Evolutionary conservation across 768 basidiomycete genomes (phyloP), one percentile per base, ranked within the genome.

Genomic region (Rubroboletus satanas): DNA sequence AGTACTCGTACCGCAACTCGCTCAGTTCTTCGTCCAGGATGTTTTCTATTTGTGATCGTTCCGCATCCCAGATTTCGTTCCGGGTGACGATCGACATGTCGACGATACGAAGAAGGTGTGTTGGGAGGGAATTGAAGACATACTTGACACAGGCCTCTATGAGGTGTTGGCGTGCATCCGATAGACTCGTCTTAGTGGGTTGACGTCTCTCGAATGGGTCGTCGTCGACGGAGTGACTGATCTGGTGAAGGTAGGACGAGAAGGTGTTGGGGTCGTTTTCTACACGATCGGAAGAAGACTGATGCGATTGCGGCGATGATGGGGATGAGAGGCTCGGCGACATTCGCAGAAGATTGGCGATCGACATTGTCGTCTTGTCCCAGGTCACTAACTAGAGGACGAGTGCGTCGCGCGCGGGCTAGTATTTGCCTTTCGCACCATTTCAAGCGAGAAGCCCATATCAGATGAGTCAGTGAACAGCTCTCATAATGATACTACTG

Each of bases 161-260:
- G 54, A 56, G 55, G 7, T 56, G 37, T 33, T 53, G 50, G 23
- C 56, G 58, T 26, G 50, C 46, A 1, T 48, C 46, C 14, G 57
- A 45, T 10, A 45, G 29, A 26, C 45, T 53, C 7, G 46, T 26
- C 17, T 56, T 53, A 32, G 4, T 35, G 5, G 45, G 46, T n/a
- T 33, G 56, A 1, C 45, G 55, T 42, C 26, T 44, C 12, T n/a
- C 49, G 29, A 58, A 58, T 10, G 55, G 57, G n/a, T 58, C 55
- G 28, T 58, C 57, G 12, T 51, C 49, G 29, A 33, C 39, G 9
- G 45, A 41, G 31, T 58, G 39, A 21, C 55, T 57, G 45, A 57
- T 42, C 33, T 57, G 57, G 17, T 51, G 45, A n/a, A 58, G 35
- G 18, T 58, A 57, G 23, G 57, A 57, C 28, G 44, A 15, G 3